Evolutionary conservation across 2,329 filamentous ascomycete genomes (phyloP).

Genomic region (Neophaeococcomyces mojaviensis): DNA sequence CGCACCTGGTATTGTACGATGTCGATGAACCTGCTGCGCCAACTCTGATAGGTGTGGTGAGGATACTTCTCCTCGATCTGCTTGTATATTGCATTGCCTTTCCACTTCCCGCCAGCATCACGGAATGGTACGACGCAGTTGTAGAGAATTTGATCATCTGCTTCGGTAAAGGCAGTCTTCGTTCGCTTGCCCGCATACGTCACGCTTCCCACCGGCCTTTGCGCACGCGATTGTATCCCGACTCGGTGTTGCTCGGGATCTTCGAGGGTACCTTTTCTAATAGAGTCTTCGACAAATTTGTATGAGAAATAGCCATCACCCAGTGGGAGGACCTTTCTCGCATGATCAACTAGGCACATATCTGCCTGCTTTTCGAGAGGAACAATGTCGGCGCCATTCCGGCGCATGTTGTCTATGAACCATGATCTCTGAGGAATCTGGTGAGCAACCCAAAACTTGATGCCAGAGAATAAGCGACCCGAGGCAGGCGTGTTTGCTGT

Average conservation of each 20-base stretch:
- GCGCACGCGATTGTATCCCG: slow-evolving; percentile 33
- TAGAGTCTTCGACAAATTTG: slow-evolving; percentile 49
- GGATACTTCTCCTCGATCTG: slow-evolving; percentile 32
- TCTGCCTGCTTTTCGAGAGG: slow-evolving; percentile 49
- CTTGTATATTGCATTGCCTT: slow-evolving; percentile 41
- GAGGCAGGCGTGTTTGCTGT: neutral
- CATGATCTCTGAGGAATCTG: slow-evolving; percentile 44
- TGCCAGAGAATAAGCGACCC: slow-evolving; percentile 42
- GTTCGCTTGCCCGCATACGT: slow-evolving; percentile 29
- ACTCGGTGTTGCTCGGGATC: slow-evolving; percentile 42
- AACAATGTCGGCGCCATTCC: slow-evolving; percentile 50
- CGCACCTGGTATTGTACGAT: slow-evolving; percentile 22
- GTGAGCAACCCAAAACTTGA: slow-evolving; percentile 52
- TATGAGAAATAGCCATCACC: slow-evolving; percentile 48
- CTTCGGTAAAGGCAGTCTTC: slow-evolving; percentile 31
- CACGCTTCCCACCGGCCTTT: slow-evolving; percentile 38
- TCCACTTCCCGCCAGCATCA: slow-evolving; percentile 25
- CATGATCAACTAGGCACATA: slow-evolving; percentile 52
- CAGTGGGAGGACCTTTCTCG: slow-evolving; percentile 32
- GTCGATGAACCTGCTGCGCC: slow-evolving; percentile 41
- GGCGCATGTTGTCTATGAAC: slow-evolving; percentile 31
- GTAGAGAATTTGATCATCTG: slow-evolving; percentile 39
- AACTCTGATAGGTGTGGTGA: slow-evolving; percentile 42
- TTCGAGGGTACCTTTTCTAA: slow-evolving; percentile 42
- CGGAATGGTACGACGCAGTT: slow-evolving; percentile 36